Conservation (phyloP, 352 stramenopile genomes). For the Pythium phragmitis region DNA sequence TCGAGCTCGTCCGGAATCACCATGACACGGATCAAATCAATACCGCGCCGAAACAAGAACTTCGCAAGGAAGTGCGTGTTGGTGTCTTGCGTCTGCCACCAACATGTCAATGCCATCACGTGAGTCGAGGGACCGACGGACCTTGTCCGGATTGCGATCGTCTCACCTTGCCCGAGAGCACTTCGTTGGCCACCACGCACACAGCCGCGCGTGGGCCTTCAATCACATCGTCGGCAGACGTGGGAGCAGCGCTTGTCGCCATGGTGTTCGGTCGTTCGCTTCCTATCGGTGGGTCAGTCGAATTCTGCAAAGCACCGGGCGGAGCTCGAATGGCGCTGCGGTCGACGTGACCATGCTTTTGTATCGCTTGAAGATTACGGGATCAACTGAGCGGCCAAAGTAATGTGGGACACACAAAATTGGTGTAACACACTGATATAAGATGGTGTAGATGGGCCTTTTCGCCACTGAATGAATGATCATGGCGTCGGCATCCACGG, state of each 20-base stretch:
- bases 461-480: constrained; percentile 1
- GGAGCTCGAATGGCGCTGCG: too few relatives aligned
- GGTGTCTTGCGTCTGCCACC: constrained; percentile 71
- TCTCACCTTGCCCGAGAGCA: constrained; percentile 77
- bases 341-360: background rate
- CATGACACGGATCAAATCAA: constrained; percentile 75
- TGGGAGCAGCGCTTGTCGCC: background rate
- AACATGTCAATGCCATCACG: background rate
- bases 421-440: background rate
- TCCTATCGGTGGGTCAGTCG: background rate
- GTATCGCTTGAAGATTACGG: constrained; percentile 13
- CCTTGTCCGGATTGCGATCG: background rate
- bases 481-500: constrained; percentile 27
- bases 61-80: constrained; percentile 74
- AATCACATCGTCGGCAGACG: background rate
- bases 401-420: constrained; percentile 18
- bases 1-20: constrained; percentile 83
- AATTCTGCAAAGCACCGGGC: background rate
- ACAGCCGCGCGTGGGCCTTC: constrained; percentile 53
- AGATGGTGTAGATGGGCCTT: background rate
- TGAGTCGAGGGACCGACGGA: background rate
- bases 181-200: constrained; percentile 85
- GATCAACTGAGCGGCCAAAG: background rate
- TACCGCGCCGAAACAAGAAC: constrained; percentile 62
- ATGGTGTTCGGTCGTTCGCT: background rate